A percentile compares a stretch with the other conserved stretches of the same genome.
phyloP scores from a whole-genome alignment of 2,329 filamentous ascomycete species.

The Botrytis aclada region DNA sequence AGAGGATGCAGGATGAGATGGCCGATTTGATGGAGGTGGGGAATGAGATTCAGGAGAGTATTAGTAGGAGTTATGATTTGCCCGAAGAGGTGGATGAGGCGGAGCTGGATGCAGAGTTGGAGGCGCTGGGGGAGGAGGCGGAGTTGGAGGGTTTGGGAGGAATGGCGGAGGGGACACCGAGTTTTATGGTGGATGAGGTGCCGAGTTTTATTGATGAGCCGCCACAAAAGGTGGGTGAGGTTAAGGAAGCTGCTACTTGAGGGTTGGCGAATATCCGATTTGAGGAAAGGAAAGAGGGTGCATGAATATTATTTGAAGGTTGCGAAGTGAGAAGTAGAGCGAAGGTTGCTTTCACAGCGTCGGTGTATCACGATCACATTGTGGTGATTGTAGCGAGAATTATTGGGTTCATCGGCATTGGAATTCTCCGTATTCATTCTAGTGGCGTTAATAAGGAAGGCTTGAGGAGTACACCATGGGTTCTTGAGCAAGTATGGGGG shows the following conservation, averaged over 20 bases:
- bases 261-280: not conserved
- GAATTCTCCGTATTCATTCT: not conserved
- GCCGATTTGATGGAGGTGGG: constrained; percentile 95
- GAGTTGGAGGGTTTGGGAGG: constrained; percentile 68
- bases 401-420: not conserved
- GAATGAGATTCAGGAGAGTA: constrained; percentile 96
- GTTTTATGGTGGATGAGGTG: constrained; percentile 84
- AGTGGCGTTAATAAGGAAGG: not conserved
- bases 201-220: constrained; percentile 93
- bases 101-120: constrained; percentile 92
- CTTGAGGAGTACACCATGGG: not conserved
- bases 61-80: constrained; percentile 86
- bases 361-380: not conserved
- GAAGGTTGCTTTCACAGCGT: not conserved
- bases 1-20: constrained; percentile 98
- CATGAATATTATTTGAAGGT: not conserved
- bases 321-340: not conserved
- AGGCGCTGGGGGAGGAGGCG: constrained; percentile 91
- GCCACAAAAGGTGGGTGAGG: constrained; percentile 67
- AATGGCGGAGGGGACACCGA: constrained; percentile 60
- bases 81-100: constrained; percentile 97
- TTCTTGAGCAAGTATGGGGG: not conserved
- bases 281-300: not conserved
- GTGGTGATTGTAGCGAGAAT: not conserved
- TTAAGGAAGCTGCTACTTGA: constrained; percentile 73